phyloP scores from a whole-genome alignment of 306 rosid species.

The Astragalus glycyphyllos region DNA sequence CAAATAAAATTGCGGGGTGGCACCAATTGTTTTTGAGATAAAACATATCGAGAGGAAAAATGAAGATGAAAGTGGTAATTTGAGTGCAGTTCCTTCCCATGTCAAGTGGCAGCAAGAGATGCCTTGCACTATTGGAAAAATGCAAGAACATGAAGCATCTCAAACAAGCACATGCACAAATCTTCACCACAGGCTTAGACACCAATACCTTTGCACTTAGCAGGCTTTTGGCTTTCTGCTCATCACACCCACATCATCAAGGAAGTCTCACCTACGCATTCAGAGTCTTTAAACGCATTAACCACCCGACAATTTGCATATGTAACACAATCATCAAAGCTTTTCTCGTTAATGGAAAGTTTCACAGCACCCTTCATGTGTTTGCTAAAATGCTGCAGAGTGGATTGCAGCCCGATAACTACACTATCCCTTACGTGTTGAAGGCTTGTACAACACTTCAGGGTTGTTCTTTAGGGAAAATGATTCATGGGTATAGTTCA shows the following conservation, averaged over 20 bases:
- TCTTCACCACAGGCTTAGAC: conserved; percentile 59
- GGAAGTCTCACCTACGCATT: conserved; percentile 56
- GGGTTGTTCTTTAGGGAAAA: conserved; percentile 44
- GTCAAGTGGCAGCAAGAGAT: conserved; percentile 62
- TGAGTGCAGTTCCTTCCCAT: conserved; percentile 34
- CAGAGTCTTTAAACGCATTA: conserved; percentile 61
- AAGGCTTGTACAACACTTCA: conserved; percentile 59
- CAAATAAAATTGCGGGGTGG: too few relatives aligned
- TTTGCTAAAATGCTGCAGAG: conserved; percentile 50
- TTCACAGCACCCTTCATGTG: conserved; percentile 43
- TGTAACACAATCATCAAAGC: conserved; percentile 69
- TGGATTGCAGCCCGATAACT: conserved; percentile 58
- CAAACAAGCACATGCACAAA: conserved; percentile 72
- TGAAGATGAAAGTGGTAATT: neutral
- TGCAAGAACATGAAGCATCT: conserved; percentile 74
- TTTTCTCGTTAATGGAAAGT: conserved; percentile 46
- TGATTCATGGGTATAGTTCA: conserved; percentile 62
- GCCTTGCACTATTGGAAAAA: conserved; percentile 58
- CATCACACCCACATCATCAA: conserved; percentile 55
- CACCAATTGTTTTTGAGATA: neutral
- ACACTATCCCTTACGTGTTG: conserved; percentile 71
- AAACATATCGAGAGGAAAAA: neutral
- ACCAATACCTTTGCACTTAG: conserved; percentile 63
- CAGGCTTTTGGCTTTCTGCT: conserved; percentile 65
- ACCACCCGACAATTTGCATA: conserved; percentile 68